These are phyloP conservation scores for Kalmusia sp. DNA, from an alignment of 2,329 filamentous ascomycete species.

Conservation along the genomic window DNA sequence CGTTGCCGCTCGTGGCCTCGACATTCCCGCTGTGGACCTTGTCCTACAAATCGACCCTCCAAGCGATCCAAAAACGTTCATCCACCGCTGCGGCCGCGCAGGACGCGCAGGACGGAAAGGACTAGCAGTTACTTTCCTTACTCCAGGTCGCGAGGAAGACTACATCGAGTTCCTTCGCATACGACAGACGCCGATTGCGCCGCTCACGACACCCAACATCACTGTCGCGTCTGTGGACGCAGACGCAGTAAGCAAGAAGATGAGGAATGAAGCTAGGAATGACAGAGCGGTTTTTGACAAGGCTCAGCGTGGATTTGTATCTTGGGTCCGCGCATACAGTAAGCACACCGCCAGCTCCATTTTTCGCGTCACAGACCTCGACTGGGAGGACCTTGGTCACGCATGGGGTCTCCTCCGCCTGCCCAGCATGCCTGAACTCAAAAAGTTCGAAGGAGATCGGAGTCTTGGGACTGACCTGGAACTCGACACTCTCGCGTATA, in stretches of 20 bases:
- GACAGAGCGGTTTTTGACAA: conserved; percentile 82
- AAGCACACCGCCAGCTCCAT: conserved; percentile 93
- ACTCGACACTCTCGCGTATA: conserved; percentile 51
- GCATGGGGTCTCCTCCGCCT: conserved; percentile 87
- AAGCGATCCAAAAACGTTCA: conserved; percentile 85
- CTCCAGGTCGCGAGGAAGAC: conserved; percentile 83
- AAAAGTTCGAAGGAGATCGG: conserved; percentile 54
- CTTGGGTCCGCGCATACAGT: conserved; percentile 89
- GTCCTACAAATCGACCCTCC: conserved; percentile 88
- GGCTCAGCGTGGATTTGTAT: conserved; percentile 89
- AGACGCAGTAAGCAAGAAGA: conserved; percentile 60
- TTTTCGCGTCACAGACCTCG: conserved; percentile 80
- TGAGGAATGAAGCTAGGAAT: conserved; percentile 65
- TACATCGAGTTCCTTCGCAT: conserved; percentile 88
- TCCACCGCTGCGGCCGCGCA: conserved; percentile 70
- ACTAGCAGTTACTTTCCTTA: conserved; percentile 83
- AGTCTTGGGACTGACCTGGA: conserved; percentile 50
- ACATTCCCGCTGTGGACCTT: conserved; percentile 90
- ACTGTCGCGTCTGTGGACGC: conserved; percentile 69
- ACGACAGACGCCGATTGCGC: conserved; percentile 81
- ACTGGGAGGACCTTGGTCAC: conserved; percentile 82
- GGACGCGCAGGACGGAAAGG: conserved; percentile 73
- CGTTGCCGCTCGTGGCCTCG: conserved; percentile 86
- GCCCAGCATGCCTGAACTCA: conserved; percentile 89
- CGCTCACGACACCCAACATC: conserved; percentile 65